phyloP scores from a whole-genome alignment of 2,329 filamentous ascomycete genomes.

The Catunica adiposa region DNA sequence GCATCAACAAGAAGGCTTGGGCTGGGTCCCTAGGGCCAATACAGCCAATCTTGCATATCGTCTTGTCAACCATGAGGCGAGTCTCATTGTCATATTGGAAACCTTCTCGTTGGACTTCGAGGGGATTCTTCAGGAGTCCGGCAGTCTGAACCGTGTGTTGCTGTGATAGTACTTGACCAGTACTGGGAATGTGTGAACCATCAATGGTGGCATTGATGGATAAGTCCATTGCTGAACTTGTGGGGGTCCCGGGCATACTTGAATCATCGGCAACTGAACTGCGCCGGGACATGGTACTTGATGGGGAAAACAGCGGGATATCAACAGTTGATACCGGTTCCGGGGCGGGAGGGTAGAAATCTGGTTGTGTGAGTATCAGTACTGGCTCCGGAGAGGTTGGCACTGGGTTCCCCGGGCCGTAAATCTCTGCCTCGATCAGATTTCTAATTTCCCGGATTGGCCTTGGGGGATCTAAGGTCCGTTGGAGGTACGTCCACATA shows the following conservation, averaged over 20 bases:
- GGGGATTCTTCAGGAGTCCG: background rate
- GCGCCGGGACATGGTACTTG: background rate
- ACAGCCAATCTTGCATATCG: constrained; percentile 35
- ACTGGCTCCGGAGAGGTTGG: background rate
- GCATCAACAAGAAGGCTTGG: constrained; percentile 43
- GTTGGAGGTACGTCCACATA: constrained; percentile 48
- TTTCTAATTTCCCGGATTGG: background rate
- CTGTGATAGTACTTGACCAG: no score
- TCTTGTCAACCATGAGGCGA: constrained; percentile 38
- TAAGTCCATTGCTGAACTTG: no score
- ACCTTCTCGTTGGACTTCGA: background rate
- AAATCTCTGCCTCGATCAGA: constrained; percentile 3
- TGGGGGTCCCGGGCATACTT: background rate
- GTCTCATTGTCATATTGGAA: constrained; percentile 18
- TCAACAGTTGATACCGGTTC: background rate
- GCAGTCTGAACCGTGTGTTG: background rate
- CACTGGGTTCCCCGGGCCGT: background rate
- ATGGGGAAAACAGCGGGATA: background rate
- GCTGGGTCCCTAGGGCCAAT: constrained; percentile 41
- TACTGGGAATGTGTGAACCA: no score
- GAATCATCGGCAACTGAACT: background rate
- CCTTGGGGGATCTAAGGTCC: constrained; percentile 41
- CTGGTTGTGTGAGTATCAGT: no score
- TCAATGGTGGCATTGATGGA: no score
- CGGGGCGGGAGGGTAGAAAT: background rate